phyloP scores from a whole-genome alignment of 1,284 basidiomycete species.

The Rhodotorula sp. region DNA sequence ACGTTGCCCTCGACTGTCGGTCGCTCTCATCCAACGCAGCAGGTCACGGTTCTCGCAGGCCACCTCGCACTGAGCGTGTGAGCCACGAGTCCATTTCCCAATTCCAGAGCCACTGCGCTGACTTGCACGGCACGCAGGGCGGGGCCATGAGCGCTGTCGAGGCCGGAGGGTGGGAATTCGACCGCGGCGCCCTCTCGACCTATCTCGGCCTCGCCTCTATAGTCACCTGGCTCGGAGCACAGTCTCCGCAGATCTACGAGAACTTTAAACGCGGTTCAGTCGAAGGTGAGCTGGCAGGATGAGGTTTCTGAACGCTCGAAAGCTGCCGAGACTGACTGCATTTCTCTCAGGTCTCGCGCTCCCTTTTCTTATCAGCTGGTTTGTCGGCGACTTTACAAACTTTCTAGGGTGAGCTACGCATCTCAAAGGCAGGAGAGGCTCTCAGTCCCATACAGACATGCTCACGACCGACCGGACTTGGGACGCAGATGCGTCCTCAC shows the following conservation, averaged over 20 bases:
- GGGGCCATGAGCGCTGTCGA: background rate
- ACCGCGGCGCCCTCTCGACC: constrained; percentile 11
- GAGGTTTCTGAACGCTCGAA: background rate
- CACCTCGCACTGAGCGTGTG: too few relatives aligned
- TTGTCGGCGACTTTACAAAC: constrained; percentile 85
- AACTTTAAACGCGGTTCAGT: constrained; percentile 22
- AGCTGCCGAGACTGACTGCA: background rate
- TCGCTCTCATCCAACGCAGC: too few relatives aligned
- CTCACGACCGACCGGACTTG: background rate
- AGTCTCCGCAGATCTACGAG: constrained; percentile 58
- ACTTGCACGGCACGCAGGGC: background rate
- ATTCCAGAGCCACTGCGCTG: background rate
- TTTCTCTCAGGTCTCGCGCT: constrained; percentile 80
- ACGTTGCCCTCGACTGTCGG: too few relatives aligned
- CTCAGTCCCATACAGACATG: background rate
- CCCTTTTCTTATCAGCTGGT: constrained; percentile 86
- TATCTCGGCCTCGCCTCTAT: constrained; percentile 59
- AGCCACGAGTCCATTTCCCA: too few relatives aligned
- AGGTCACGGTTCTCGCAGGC: too few relatives aligned
- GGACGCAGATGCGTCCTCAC: constrained; percentile 68
- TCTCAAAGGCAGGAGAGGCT: background rate
- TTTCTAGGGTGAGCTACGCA: constrained; percentile 58
- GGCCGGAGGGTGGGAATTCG: background rate
- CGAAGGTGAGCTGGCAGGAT: constrained; percentile 15
- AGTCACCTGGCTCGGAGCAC: constrained; percentile 83